Base-by-base conservation (phyloP, 441 rosid genomes). In the Lepidium campestre region DNA sequence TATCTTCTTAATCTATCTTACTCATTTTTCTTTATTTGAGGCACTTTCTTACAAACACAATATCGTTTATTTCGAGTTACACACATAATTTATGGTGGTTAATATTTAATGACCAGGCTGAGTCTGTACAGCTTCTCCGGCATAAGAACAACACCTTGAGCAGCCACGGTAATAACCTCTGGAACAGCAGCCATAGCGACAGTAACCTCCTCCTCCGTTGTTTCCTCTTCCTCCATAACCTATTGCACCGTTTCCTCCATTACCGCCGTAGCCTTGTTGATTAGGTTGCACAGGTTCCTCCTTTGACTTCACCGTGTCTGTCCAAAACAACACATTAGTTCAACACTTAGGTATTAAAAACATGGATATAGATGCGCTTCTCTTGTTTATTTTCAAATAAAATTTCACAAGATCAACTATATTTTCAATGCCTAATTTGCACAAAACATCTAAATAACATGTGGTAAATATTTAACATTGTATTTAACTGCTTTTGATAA, bases 91-190 rank as follows among this genome's bases (percentile, higher is more conserved):
- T 4, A 29, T 59, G 4, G 19, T 50, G 31, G 29, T 37, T 10
- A 17, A 11, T 37, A 7, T 52, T 57, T 72, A 63, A 66, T 68
- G 12, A 18, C 53, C 69, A 1, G 69, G 62, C 41, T 63, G 56
- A 15, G 68, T 56, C 59, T 77, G 55, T 49, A 68, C 75, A 49
- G 55, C 65, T 60, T 42, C 67, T 12, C 74, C 80, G 1, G 76
- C 65, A n/a, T 72, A 72, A 10, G 68, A 39, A 19, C 75, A 75
- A 27, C 79, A 75, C 59, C 75, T 72, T 17, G 2, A 0, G 7
- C 32, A 6, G 1, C 8, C 2, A 29, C 8, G 2, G 32, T 6
- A 0, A 2, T 8, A 8, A 29, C 2, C 32, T 29, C 32, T 29
- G 7, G 2, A 2, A 0, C 1, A 6, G 32, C 32, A 29, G 7